These are phyloP conservation scores for Aspergillus intermedius DNA, from an alignment of 2,329 filamentous ascomycete genomes.

Conservation along the genomic window DNA sequence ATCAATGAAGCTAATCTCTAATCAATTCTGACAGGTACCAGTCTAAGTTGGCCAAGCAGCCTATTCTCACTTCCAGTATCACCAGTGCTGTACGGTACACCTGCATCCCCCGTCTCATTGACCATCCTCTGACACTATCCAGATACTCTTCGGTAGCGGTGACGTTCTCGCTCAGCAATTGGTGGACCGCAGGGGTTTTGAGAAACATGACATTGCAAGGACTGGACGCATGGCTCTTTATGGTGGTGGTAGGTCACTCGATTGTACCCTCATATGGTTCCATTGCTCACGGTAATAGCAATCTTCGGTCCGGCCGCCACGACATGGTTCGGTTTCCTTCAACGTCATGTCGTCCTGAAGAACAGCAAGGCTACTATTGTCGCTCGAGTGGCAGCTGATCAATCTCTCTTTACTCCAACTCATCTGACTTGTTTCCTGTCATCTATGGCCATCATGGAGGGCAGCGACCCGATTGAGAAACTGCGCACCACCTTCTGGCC, in stretches of 20 bases:
- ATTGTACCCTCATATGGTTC: constrained; percentile 1
- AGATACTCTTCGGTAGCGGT: constrained; percentile 84
- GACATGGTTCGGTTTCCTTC: constrained; percentile 77
- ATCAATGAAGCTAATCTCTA: constrained; percentile 12
- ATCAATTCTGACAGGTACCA: constrained; percentile 62
- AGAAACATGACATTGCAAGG: constrained; percentile 61
- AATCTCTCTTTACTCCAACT: constrained; percentile 74
- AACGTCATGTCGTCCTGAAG: constrained; percentile 60
- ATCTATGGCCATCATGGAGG: constrained; percentile 79
- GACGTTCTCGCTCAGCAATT: constrained; percentile 86
- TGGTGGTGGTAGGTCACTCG: constrained; percentile 38
- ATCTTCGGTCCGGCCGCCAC: constrained; percentile 85
- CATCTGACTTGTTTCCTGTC: constrained; percentile 76
- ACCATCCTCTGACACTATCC: constrained; percentile 2
- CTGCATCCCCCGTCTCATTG: constrained; percentile 1
- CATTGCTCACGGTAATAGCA: constrained; percentile 29
- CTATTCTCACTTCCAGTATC: constrained; percentile 81
- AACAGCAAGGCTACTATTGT: constrained; percentile 62
- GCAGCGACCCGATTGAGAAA: constrained; percentile 59
- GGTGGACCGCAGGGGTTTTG: constrained; percentile 71
- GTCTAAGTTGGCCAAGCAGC: constrained; percentile 68
- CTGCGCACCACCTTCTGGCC: constrained; percentile 62
- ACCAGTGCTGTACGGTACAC: constrained; percentile 61
- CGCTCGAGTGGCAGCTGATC: constrained; percentile 73
- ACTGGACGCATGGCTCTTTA: constrained; percentile 46